Base-by-base conservation (phyloP, 176 grass and related monocot genomes). In the Lolium perenne region DNA sequence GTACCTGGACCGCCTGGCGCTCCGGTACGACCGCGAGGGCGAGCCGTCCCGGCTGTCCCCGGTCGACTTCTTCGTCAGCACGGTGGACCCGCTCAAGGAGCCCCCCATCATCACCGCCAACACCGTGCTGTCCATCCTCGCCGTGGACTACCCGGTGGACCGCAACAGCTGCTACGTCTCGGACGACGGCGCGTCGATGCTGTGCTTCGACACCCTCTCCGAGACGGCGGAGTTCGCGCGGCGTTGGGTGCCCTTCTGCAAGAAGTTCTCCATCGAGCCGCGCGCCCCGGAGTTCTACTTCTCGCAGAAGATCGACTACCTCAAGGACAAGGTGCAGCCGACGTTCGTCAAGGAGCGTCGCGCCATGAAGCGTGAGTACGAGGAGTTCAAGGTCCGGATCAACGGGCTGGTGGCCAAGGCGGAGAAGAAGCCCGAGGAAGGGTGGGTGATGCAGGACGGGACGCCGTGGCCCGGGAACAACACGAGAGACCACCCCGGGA, bases 271-370 rank as follows among this genome's bases (percentile, higher is more conserved):
- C 84, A 87, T 98, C 49, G 95, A 98, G 90, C 95, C 95, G 0
- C 87, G 95, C 15, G 86, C 95, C 4, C 95, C 95, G 0, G 95
- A 98, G 83, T 98, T 94, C 90, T 98, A 98, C 86, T 98, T 98
- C 93, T 98, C 95, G 0, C 93, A 98, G 82, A 98, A 98, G 91
- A 98, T 98, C 45, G 95, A 98, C 68, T 98, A 98, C 73, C 91
- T 98, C 87, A 98, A 98, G 88, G 95, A 98, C 83, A 98, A 98
- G 89, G 95, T 98, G 65, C 95, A 98, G 74, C 83, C 95, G 38
- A 95, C 88, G 29, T 98, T 98, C 85, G 93, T 95, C 2, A 98
- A 98, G 86, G 95, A 98, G 49, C 87, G 95, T 1, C 88, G 95
- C 18, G 95, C 95, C 65, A 98, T 98, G 95, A 95, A 95, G 89